Base-by-base conservation (phyloP, 1,284 basidiomycete genomes). In the Rhodotorula glutinis region DNA sequence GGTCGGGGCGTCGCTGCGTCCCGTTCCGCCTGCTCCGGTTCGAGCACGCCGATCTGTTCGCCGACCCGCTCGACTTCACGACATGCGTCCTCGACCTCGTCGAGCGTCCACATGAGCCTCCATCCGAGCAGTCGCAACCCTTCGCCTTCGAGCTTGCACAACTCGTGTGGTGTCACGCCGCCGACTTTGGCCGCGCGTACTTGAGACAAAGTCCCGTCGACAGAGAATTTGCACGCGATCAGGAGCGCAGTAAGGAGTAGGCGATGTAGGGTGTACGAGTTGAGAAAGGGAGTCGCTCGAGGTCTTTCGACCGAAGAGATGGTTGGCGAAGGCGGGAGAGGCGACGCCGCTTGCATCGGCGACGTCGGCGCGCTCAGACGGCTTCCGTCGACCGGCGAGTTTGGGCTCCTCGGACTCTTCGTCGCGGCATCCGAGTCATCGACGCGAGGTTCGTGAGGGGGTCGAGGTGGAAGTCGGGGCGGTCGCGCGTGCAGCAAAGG, bases 251-350 rank as follows among this genome's bases (percentile, higher is more conserved):
- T 58, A 40, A 72, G 62, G 46, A 74, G 43, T 27, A 75, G 60
- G 17, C 74, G 70, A 27, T 75, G 74, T 29, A 75, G 65, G 23
- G 74, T 75, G 64, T 67, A 73, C 25, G 62, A 57, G 63, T 72
- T 72, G 52, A 70, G 47, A 38, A 72, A 52, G 3, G 71, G 68
- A 0, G 63, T 30, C 1, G 60, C 57, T 23, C 54, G 44, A 7
- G 44, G 57, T 2, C 51, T 51, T 4, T 38, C 53, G 27, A 52
- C 55, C 43, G 38, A 47, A 23, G 63, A 51, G 29, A 63, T 53
- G 47, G 56, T 53, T 25, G 53, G 57, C 25, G 61, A 67, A 33
- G 62, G 62, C 3, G 62, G 60, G 41, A 70, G 40, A 3, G 65
- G 53, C 1, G 62, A 60, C 2, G 40, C 29, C 1, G 63, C 47